Conservation (phyloP, 2,329 filamentous ascomycete species). For the Claviceps sorghi region DNA sequence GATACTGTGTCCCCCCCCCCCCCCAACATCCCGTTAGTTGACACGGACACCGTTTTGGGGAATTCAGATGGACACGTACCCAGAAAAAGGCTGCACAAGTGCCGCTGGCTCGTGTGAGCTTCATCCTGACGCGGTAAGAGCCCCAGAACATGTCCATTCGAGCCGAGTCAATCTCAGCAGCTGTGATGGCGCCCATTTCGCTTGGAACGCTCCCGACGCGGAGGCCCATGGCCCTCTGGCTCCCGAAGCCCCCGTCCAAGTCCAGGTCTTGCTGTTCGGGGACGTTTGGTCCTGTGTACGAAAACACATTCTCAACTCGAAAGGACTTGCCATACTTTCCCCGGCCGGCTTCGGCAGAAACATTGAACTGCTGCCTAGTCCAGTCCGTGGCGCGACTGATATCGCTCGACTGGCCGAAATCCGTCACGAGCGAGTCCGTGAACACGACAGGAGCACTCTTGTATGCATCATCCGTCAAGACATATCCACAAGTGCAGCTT, state of each 20-base stretch:
- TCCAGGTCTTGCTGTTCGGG: slow-evolving; percentile 7
- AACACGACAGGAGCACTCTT: slow-evolving; percentile 34
- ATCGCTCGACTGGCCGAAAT: slow-evolving; percentile 46
- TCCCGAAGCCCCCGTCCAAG: slow-evolving; percentile 17
- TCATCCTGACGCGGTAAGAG: slow-evolving; percentile 54
- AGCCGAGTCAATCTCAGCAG: slow-evolving; percentile 48
- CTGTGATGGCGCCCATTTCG: slow-evolving; percentile 37
- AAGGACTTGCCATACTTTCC: slow-evolving; percentile 55
- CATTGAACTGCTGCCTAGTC: slow-evolving; percentile 52
- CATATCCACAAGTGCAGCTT: slow-evolving; percentile 62
- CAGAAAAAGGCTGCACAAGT: slow-evolving; percentile 74
- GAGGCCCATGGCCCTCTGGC: slow-evolving; percentile 37
- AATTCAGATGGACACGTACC: slow-evolving; percentile 25
- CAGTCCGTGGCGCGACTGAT: slow-evolving; percentile 43
- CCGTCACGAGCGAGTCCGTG: slow-evolving; percentile 55
- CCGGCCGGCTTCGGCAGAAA: slow-evolving; percentile 39
- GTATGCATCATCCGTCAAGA: slow-evolving; percentile 29
- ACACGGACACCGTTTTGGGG: not conserved
- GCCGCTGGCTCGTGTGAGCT: slow-evolving; percentile 42
- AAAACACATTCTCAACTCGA: slow-evolving; percentile 38
- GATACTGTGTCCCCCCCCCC: too few relatives aligned
- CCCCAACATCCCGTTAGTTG: not conserved
- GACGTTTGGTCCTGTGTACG: slow-evolving; percentile 31
- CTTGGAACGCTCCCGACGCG: slow-evolving; percentile 31
- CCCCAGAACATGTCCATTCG: slow-evolving; percentile 54